Percentiles rank a stretch among this genome's conserved stretches.
Conservation (phyloP, 805 yeast species). For the Cyberlindnera bimundalis region DNA sequence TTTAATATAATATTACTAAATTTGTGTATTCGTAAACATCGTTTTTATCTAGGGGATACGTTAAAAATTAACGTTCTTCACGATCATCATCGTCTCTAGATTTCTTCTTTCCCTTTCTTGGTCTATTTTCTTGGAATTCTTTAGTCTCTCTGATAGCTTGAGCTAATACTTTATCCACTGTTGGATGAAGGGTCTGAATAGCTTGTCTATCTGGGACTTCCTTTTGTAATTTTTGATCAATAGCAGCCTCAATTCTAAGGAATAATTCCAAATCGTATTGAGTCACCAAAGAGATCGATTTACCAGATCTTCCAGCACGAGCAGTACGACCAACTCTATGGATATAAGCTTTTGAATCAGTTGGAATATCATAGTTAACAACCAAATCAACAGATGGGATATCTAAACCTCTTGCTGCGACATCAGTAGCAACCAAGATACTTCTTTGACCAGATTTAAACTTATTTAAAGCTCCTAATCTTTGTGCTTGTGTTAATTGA, state of each 20-base stretch:
- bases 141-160: constrained; percentile 63
- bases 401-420: constrained; percentile 88
- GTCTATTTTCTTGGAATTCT: constrained; percentile 28
- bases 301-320: constrained; percentile 88
- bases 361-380: constrained; percentile 75
- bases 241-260: constrained; percentile 82
- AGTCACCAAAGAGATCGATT: constrained; percentile 82
- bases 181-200: constrained; percentile 72
- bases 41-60: too few relatives aligned
- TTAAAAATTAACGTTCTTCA: constrained; percentile 20
- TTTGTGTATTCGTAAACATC: background rate
- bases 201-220: constrained; percentile 76
- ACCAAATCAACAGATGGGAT: constrained; percentile 78
- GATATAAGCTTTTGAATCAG: constrained; percentile 79
- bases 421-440: constrained; percentile 78
- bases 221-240: constrained; percentile 79
- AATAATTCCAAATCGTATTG: constrained; percentile 92
- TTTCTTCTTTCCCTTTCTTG: constrained; percentile 19
- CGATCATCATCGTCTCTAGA: constrained; percentile 25
- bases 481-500: constrained; percentile 78
- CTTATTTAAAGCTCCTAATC: constrained; percentile 77
- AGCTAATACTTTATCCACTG: constrained; percentile 88
- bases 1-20: background rate
- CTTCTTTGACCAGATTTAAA: constrained; percentile 70
- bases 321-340: constrained; percentile 96